Conservation (phyloP, 228 moss, liverwort and hornwort genomes). For the Sphagnum fallax region DNA sequence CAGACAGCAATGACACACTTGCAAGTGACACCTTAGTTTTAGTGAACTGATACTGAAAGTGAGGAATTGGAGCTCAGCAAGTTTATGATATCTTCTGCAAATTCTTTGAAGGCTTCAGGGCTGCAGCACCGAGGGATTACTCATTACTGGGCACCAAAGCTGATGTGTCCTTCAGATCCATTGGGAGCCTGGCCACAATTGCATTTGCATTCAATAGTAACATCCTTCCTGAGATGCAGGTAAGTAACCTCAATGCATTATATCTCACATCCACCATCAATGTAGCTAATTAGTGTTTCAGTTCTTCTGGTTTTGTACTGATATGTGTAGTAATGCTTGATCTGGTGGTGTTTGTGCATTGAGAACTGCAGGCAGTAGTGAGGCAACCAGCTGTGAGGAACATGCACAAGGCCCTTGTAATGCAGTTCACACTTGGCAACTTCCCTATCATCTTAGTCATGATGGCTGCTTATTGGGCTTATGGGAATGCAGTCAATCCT, state of each 20-base stretch:
- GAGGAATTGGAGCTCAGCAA: too few species aligned
- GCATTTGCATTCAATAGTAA: conserved; percentile 49
- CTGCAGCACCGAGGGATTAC: conserved; percentile 23
- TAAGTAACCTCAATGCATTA: not conserved
- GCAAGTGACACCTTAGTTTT: too few species aligned
- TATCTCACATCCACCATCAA: not conserved
- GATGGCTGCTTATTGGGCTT: conserved; percentile 41
- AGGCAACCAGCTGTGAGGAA: conserved; percentile 27
- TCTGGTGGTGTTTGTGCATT: too few species aligned
- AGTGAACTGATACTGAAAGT: too few species aligned
- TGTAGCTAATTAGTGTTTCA: not conserved
- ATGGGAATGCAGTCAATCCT: conserved; percentile 16
- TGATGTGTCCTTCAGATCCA: conserved; percentile 16
- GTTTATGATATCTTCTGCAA: not conserved
- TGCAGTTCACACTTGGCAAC: conserved; percentile 30
- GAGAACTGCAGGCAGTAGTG: conserved; percentile 24
- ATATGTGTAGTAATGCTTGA: too few species aligned
- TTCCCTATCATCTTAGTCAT: conserved; percentile 30
- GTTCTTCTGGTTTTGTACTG: too few species aligned
- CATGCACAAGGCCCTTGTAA: conserved; percentile 28
- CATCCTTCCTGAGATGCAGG: conserved; percentile 55
- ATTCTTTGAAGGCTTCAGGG: conserved; percentile 9
- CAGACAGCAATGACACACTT: too few species aligned
- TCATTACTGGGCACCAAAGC: conserved; percentile 7
- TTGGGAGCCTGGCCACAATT: conserved; percentile 36